Evolutionary conservation across 2,329 filamentous ascomycete genomes (phyloP).

Genomic region (Sphaceloma murrayae): DNA sequence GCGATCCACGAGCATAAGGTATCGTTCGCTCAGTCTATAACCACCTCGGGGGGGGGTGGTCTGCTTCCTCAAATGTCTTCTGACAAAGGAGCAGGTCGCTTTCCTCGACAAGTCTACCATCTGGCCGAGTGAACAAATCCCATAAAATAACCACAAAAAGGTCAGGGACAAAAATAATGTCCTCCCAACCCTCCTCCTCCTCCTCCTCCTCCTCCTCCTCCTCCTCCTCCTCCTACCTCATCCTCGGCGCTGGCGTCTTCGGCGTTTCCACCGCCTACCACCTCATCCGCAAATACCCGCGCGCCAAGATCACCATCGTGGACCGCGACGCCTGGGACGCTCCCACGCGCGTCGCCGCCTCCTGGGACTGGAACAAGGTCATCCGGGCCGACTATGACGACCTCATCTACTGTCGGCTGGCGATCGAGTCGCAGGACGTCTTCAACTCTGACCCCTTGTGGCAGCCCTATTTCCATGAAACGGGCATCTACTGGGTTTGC

Average conservation of each 20-base stretch:
- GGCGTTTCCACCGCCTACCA: slow-evolving; percentile 33
- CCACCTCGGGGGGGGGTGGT: no score
- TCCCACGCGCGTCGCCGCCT: slow-evolving; percentile 44
- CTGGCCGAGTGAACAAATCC: no score
- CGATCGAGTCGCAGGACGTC: slow-evolving; percentile 54
- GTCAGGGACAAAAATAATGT: no score
- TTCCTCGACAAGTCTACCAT: no score
- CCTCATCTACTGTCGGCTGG: slow-evolving; percentile 53
- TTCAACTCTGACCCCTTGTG: slow-evolving; percentile 51
- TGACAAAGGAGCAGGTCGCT: no score
- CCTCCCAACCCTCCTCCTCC: no score
- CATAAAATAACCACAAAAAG: no score
- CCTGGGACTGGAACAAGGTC: slow-evolving; percentile 66
- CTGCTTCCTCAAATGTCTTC: no score
- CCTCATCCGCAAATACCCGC: slow-evolving; percentile 33
- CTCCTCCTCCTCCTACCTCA: slow-evolving; percentile 30
- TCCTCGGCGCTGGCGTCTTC: slow-evolving; percentile 32
- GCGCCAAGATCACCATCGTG: slow-evolving; percentile 33
- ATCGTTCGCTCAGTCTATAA: no score
- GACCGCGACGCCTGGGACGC: slow-evolving; percentile 30
- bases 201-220: no score
- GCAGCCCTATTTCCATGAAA: slow-evolving; percentile 44
- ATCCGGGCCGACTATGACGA: slow-evolving; percentile 61
- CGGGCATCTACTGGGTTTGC: slow-evolving; percentile 43
- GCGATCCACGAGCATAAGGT: no score